These are phyloP conservation scores for Nannochloris sp. DNA, from an alignment of 139 green algal species.

Conservation along the genomic window DNA sequence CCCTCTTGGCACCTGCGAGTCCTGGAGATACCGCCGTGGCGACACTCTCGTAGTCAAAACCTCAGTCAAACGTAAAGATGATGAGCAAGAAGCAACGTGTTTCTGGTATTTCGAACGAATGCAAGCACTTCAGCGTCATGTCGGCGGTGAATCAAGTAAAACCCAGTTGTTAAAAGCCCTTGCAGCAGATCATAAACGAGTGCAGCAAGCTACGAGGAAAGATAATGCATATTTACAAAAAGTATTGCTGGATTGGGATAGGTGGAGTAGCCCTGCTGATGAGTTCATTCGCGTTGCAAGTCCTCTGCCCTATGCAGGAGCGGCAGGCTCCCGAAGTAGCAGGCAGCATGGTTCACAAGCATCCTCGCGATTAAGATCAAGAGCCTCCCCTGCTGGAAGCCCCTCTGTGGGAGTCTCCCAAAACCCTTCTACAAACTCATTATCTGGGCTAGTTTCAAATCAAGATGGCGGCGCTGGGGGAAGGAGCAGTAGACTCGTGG, in stretches of 20 bases:
- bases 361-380: background rate
- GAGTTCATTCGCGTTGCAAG: conserved; percentile 23
- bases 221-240: conserved; percentile 17
- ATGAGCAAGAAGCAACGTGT: background rate
- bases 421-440: background rate
- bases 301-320: background rate
- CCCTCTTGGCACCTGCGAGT: conserved; percentile 14
- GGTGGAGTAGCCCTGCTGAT: conserved; percentile 26
- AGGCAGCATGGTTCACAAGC: too few species aligned
- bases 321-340: background rate
- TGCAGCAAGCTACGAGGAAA: conserved; percentile 17
- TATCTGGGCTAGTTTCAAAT: background rate
- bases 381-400: background rate
- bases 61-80: background rate
- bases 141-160: conserved; percentile 3
- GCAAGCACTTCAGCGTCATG: conserved; percentile 3
- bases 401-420: background rate
- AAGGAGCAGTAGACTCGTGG: background rate
- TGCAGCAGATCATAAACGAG: conserved; percentile 16
- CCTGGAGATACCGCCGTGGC: conserved; percentile 12
- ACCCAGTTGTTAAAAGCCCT: background rate
- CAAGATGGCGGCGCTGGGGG: background rate
- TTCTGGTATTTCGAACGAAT: conserved; percentile 34
- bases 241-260: conserved; percentile 29
- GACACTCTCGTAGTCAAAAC: conserved; percentile 27